Percentiles rank a stretch among this genome's conserved stretches.
phyloP scores from a whole-genome alignment of 805 yeast species.

The Hanseniaspora lindneri region DNA sequence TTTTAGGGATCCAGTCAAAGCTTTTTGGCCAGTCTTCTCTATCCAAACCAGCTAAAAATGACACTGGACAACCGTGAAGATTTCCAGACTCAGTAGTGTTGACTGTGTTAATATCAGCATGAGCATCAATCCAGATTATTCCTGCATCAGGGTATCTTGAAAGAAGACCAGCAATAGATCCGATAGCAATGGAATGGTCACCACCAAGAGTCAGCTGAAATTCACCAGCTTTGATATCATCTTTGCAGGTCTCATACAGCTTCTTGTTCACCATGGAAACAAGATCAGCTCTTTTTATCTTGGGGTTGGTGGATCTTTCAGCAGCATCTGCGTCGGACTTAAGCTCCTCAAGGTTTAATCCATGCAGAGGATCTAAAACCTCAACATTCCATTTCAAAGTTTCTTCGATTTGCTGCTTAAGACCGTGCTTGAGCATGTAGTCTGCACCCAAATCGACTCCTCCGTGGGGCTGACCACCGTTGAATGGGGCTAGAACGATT shows the following conservation, averaged over 20 bases:
- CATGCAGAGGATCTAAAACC: constrained; percentile 43
- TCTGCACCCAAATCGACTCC: constrained; percentile 96
- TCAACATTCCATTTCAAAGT: constrained; percentile 58
- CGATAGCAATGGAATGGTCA: constrained; percentile 92
- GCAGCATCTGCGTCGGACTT: constrained; percentile 27
- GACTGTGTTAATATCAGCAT: constrained; percentile 91
- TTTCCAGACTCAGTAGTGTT: constrained; percentile 75
- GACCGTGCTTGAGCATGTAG: constrained; percentile 59
- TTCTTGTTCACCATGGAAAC: constrained; percentile 62
- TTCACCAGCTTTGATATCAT: constrained; percentile 31
- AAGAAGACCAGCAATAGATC: constrained; percentile 77
- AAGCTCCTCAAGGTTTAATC: constrained; percentile 34
- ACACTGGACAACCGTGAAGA: constrained; percentile 91
- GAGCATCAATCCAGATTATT: constrained; percentile 93
- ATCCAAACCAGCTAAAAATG: constrained; percentile 78
- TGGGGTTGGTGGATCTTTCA: constrained; percentile 35
- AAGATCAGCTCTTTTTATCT: constrained; percentile 58
- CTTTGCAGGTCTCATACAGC: constrained; percentile 50
- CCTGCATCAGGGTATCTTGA: constrained; percentile 76
- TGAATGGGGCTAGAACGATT: constrained; percentile 81
- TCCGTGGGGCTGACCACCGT: constrained; percentile 87
- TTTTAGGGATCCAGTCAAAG: constrained; percentile 64
- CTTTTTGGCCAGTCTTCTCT: constrained; percentile 55
- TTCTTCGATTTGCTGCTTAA: constrained; percentile 46
- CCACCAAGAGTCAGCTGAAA: constrained; percentile 88